phyloP scores from a whole-genome alignment of 73 alveolate species.

The Stentor coeruleus region DNA sequence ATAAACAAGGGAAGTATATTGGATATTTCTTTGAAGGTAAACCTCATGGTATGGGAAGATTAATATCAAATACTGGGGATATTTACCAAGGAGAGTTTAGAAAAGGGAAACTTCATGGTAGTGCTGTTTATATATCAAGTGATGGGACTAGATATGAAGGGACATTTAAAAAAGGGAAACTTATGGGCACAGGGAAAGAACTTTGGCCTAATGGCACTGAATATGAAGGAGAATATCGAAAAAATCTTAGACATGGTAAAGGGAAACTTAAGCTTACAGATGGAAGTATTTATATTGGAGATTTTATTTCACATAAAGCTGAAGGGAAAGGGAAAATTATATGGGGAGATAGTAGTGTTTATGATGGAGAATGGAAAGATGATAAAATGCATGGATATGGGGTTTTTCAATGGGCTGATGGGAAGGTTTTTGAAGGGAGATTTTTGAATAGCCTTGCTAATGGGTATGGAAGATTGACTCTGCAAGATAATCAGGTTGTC shows the following conservation, averaged over 20 bases:
- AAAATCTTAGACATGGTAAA: background rate
- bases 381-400: background rate
- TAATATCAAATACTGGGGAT: background rate
- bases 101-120: background rate
- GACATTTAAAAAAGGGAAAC: background rate
- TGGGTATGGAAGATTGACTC: background rate
- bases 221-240: background rate
- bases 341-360: background rate
- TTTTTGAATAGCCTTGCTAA: background rate
- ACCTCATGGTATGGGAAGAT: slow-evolving; percentile 17
- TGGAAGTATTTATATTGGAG: background rate
- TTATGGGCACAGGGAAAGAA: background rate
- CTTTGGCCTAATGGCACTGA: background rate
- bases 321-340: background rate
- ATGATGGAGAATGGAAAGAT: background rate
- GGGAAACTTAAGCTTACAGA: background rate
- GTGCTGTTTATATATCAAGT: background rate
- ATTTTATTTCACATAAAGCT: too few species aligned
- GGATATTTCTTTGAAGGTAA: too few species aligned
- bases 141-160: background rate
- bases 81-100: slow-evolving; percentile 12
- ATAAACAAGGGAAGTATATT: too few species aligned
- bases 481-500: background rate
- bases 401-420: background rate
- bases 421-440: background rate